Base-by-base conservation (phyloP, 768 basidiomycete genomes). In the Strobilomyces dryophilus region DNA sequence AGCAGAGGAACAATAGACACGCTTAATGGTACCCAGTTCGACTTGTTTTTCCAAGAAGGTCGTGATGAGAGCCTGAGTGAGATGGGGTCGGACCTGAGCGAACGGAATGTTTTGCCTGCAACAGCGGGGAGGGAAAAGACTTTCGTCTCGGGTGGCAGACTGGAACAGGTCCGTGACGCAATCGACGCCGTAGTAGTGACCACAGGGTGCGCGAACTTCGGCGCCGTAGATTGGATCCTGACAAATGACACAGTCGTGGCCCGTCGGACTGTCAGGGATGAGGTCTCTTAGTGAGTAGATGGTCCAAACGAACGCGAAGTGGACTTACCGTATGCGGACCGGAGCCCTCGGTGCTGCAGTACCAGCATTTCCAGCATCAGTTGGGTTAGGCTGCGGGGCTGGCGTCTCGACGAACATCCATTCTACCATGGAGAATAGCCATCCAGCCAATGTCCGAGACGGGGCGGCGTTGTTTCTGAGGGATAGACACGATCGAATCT, bases 41-140 rank as follows among this genome's bases (percentile, higher is more conserved):
- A 29, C 24, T 8, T 27, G 47, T 26, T 47, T 37, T 18, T 27
- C 17, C 24, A 17, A 15, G 26, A 37, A 47, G 10, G 32, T 36
- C 2, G 45, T 26, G 34, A 47, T 12, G 18, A 47, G 32, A 10
- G 20, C 14, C 14, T 21, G 45, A 2, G 46, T n/a, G 35, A 47
- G 35, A 7, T 47, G 35, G 4, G 21, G 35, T 11, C n/a, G 35
- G 21, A 73, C 71, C 10, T 55, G 55, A 8, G 32, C n/a, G 36
- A 68, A 39, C 31, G 69, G 56, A 18, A 76, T 73, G 17, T 54
- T 52, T 26, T 58, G 60, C 31, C 65, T 57, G 56, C 75, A 76
- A 53, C 75, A 76, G 20, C 70, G 66, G 29, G 75, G 74, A 5
- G 74, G 75, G 56, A 65, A 74, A 39, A 76, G 66, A 1, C 67